phyloP scores from a whole-genome alignment of 768 basidiomycete species.

The Leccinellum luteum region DNA sequence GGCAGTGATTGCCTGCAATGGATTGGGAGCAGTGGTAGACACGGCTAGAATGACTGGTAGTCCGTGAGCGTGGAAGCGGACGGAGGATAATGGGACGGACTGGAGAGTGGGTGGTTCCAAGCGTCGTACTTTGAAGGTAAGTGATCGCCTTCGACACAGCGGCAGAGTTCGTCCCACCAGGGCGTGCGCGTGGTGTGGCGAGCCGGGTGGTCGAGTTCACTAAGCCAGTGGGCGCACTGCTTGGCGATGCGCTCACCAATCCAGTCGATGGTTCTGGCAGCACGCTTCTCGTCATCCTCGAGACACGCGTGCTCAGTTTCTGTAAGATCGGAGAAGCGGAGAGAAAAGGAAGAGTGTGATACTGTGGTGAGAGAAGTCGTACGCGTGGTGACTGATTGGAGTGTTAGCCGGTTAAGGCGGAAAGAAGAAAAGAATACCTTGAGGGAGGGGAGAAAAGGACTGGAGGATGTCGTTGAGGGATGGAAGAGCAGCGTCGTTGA shows the following conservation, averaged over 20 bases:
- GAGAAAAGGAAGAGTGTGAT: slow-evolving; percentile 65
- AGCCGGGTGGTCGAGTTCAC: slow-evolving; percentile 54
- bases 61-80: slow-evolving; percentile 11
- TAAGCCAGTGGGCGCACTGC: slow-evolving; percentile 68
- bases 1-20: slow-evolving; percentile 72
- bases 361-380: slow-evolving; percentile 71
- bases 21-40: slow-evolving; percentile 79
- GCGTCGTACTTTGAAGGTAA: slow-evolving; percentile 69
- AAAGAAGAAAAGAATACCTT: slow-evolving; percentile 48
- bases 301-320: slow-evolving; percentile 72
- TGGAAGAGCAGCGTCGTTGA: slow-evolving; percentile 60
- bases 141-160: slow-evolving; percentile 75
- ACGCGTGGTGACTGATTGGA: slow-evolving; percentile 67
- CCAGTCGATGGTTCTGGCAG: slow-evolving; percentile 83
- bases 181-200: slow-evolving; percentile 51
- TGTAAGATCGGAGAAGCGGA: slow-evolving; percentile 74
- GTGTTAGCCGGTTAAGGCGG: slow-evolving; percentile 3
- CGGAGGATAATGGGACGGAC: slow-evolving; percentile 43
- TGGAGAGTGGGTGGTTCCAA: slow-evolving; percentile 85
- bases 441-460: slow-evolving; percentile 79
- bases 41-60: slow-evolving; percentile 73
- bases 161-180: slow-evolving; percentile 85
- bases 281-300: slow-evolving; percentile 78
- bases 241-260: slow-evolving; percentile 67
- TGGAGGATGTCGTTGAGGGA: slow-evolving; percentile 72